Evolutionary conservation across 1,139 yeast species (phyloP).

Genomic region (Sugiyamaella neomexicana): DNA sequence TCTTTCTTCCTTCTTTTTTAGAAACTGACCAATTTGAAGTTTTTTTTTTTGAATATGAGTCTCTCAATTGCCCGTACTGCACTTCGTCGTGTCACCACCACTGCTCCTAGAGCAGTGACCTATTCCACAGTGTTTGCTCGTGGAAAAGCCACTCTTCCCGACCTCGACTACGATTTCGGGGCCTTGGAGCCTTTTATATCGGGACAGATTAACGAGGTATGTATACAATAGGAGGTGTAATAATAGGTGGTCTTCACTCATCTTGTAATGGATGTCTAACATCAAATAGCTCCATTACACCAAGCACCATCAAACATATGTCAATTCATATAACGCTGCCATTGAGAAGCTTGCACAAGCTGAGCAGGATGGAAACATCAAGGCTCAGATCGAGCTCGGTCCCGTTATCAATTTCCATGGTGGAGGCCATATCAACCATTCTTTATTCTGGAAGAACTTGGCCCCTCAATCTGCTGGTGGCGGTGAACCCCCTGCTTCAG

Average conservation of each 20-base stretch:
- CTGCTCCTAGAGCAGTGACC: slow-evolving; percentile 13
- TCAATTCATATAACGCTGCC: slow-evolving; percentile 82
- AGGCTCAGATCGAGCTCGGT: slow-evolving; percentile 66
- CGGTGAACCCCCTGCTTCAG: slow-evolving; percentile 71
- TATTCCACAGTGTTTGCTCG: slow-evolving; percentile 16
- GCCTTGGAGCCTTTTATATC: slow-evolving; percentile 91
- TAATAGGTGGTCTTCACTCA: too few species aligned
- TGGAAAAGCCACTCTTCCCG: slow-evolving; percentile 55
- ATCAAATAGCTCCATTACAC: slow-evolving; percentile 58
- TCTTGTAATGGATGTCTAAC: too few species aligned
- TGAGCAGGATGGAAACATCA: slow-evolving; percentile 60
- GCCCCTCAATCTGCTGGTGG: slow-evolving; percentile 84
- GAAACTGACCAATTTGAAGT: not conserved
- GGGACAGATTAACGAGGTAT: slow-evolving; percentile 79
- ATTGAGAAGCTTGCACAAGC: slow-evolving; percentile 78
- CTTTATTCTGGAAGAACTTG: slow-evolving; percentile 86
- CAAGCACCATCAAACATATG: slow-evolving; percentile 95
- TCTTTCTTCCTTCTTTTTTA: not conserved
- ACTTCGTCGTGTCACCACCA: slow-evolving; percentile 11
- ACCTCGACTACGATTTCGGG: slow-evolving; percentile 80
- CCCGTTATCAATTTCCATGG: slow-evolving; percentile 89
- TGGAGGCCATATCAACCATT: slow-evolving; percentile 90
- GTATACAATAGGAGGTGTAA: too few species aligned
- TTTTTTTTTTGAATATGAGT: slow-evolving; percentile 1
- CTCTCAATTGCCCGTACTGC: slow-evolving; percentile 22